These are phyloP conservation scores for Notholithocarpus densiflorus DNA, from an alignment of 306 rosid genomes.

Conservation along the genomic window DNA sequence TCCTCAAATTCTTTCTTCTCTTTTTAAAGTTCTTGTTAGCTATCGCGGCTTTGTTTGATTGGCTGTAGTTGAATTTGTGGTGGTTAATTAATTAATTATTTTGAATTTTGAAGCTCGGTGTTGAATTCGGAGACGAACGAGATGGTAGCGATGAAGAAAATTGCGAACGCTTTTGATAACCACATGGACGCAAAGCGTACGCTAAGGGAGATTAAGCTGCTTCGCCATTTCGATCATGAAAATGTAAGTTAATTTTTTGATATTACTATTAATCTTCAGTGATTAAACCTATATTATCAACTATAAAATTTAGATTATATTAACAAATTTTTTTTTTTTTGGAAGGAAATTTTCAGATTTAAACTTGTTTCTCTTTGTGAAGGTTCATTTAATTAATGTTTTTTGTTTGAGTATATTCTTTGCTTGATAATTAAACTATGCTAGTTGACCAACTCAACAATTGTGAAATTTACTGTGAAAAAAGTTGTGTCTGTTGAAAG, in stretches of 20 bases:
- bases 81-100: conserved; percentile 12
- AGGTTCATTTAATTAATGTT: too few relatives aligned
- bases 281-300: too few relatives aligned
- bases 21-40: not conserved
- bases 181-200: conserved; percentile 99
- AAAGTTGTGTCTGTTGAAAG: too few relatives aligned
- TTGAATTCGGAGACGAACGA: conserved; percentile 88
- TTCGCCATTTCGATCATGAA: conserved; percentile 91
- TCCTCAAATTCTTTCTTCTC: not conserved
- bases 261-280: too few relatives aligned
- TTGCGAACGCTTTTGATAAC: conserved; percentile 87
- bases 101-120: conserved; percentile 62
- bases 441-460: too few relatives aligned
- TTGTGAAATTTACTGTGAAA: too few relatives aligned
- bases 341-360: too few relatives aligned
- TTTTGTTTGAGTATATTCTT: too few relatives aligned
- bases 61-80: not conserved
- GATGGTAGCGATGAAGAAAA: conserved; percentile 91
- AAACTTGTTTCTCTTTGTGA: too few relatives aligned
- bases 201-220: conserved; percentile 98
- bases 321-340: too few relatives aligned
- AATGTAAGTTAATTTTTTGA: conserved; percentile 49
- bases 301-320: too few relatives aligned
- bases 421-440: too few relatives aligned
- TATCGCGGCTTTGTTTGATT: not conserved